phyloP scores from a whole-genome alignment of 2,329 filamentous ascomycete species.

The Aspergillus tanneri region DNA sequence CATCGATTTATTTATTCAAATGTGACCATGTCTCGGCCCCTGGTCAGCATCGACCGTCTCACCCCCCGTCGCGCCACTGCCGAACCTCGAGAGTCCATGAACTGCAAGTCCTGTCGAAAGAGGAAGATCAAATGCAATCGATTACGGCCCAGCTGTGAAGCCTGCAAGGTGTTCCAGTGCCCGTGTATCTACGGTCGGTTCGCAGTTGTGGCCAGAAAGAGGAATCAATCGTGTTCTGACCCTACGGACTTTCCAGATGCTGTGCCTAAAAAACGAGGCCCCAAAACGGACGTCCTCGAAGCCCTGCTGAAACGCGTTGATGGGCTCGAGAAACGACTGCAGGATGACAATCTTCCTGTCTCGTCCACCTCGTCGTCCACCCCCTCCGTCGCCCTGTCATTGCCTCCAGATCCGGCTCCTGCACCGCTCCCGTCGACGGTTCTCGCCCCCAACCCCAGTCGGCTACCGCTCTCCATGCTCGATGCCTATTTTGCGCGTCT shows the following conservation, averaged over 20 bases:
- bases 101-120: slow-evolving; percentile 91
- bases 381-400: slow-evolving; percentile 28
- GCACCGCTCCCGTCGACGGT: slow-evolving; percentile 32
- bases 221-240: neutral
- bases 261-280: slow-evolving; percentile 83
- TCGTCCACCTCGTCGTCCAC: slow-evolving; percentile 49
- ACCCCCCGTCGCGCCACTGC: slow-evolving; percentile 68
- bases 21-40: slow-evolving; percentile 64
- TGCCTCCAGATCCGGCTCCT: slow-evolving; percentile 16
- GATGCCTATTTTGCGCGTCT: slow-evolving; percentile 78
- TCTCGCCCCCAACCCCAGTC: slow-evolving; percentile 42
- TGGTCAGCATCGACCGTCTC: slow-evolving; percentile 78
- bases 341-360: slow-evolving; percentile 59
- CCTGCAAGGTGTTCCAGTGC: slow-evolving; percentile 85
- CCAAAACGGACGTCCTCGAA: slow-evolving; percentile 86
- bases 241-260: slow-evolving; percentile 60
- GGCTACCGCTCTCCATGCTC: slow-evolving; percentile 63
- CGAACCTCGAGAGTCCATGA: slow-evolving; percentile 87
- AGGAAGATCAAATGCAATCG: slow-evolving; percentile 96
- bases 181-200: slow-evolving; percentile 77
- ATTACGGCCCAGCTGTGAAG: slow-evolving; percentile 78
- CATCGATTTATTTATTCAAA: slow-evolving; percentile 3
- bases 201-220: slow-evolving; percentile 8
- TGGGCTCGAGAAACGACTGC: slow-evolving; percentile 75
- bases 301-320: slow-evolving; percentile 81